Base-by-base conservation (phyloP, 495 filamentous ascomycete genomes). In the Penicillium argentinense region DNA sequence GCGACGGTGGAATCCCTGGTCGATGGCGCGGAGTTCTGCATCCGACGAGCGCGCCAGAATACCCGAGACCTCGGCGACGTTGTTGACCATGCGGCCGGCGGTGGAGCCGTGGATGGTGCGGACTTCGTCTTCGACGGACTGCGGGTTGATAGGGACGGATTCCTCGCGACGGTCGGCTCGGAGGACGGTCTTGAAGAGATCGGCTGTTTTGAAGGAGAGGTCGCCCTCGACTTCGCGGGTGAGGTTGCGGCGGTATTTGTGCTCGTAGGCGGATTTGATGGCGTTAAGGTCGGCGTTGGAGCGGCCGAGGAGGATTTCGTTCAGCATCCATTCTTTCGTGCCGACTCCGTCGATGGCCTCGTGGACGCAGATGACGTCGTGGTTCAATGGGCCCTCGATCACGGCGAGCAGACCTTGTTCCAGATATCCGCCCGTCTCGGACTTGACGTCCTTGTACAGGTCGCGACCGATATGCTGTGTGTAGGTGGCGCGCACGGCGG, bases 321-420 rank as follows among this genome's bases (percentile, higher is more conserved):
- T 89, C 24, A 97, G 76, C 3, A 91, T 69, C 54, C 73, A 75
- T 56, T 97, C 92, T 47, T 91, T 92, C 1, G 93, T 97, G 14
- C 93, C 93, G 3, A 82, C 55, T 3, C 92, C 89, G 12, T 81
- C 67, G 65, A 95, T 80, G 7, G 89, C 83, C 3, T 84, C 73
- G 51, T 82, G 65, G 9, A 87, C 69, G 26, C 77, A 73, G 53
- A 81, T 71, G 3, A 81, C 79, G 60, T 96, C 91, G 51, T 86
- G 73, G 28, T 74, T 63, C 5, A 95, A 65, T 0, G 92, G 92
- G 0, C 93, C 93, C 11, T 87, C 82, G 16, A 85, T 79, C 27
- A 95, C 72, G 6, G 82, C 78, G 1, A 88, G 71, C 2, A 97
- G 75, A 1, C 79, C 84, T 1, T 79, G 72, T 47, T 84, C 77